A percentile compares a stretch with the other conserved stretches of the same genome.
These are phyloP conservation scores for Rhododendron vialii DNA, from an alignment of 148 eudicot species.

Conservation along the genomic window DNA sequence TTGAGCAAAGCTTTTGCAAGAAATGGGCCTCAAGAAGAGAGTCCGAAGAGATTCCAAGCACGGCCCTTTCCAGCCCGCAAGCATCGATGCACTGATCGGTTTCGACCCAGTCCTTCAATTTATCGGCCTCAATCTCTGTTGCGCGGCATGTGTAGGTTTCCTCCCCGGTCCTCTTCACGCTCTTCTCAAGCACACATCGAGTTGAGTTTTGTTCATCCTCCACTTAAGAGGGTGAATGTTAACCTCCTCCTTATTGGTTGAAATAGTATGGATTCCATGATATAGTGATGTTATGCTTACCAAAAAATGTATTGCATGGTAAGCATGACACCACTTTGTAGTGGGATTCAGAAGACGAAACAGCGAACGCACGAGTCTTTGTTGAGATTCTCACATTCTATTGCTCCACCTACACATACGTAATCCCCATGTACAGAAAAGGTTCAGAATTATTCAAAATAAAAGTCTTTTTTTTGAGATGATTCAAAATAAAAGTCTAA, in stretches of 20 bases:
- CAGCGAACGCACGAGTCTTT: slow-evolving; percentile 56
- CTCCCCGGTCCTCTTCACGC: slow-evolving; percentile 36
- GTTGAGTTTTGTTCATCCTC: background rate
- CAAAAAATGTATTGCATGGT: too few relatives aligned
- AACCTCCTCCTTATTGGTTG: too few relatives aligned
- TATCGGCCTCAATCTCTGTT: slow-evolving; percentile 48
- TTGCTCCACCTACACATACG: slow-evolving; percentile 23
- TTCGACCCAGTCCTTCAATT: slow-evolving; percentile 45
- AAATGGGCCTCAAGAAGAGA: slow-evolving; percentile 52
- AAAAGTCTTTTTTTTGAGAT: too few relatives aligned
- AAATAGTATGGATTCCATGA: too few relatives aligned
- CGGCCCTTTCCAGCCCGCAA: slow-evolving; percentile 53
- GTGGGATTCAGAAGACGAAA: slow-evolving; percentile 36
- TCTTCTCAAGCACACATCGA: slow-evolving; percentile 63
- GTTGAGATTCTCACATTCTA: slow-evolving; percentile 53
- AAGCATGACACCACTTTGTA: too few relatives aligned
- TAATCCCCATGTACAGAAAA: background rate
- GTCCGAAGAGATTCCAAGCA: slow-evolving; percentile 65
- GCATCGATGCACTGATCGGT: slow-evolving; percentile 42
- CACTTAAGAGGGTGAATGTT: too few relatives aligned
- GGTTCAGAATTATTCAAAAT: too few relatives aligned
- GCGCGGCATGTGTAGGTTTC: slow-evolving; percentile 44
- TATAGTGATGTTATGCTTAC: too few relatives aligned
- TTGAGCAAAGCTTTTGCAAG: slow-evolving; percentile 56
- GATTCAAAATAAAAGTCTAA: too few relatives aligned